Conservation (phyloP, 2,329 filamentous ascomycete genomes). For the Alternaria brassicicola region DNA sequence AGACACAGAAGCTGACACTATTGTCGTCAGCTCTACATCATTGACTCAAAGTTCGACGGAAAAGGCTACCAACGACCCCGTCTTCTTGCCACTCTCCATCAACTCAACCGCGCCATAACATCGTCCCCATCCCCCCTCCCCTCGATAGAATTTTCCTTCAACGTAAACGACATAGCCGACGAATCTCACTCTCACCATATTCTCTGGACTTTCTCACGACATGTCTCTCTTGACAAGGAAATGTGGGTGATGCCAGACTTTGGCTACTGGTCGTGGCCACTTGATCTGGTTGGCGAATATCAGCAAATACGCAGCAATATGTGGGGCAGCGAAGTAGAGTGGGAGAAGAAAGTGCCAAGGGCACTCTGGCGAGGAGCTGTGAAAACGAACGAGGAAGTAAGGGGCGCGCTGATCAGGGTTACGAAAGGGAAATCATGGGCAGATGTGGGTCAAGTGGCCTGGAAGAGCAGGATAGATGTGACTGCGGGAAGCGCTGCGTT, state of each 20-base stretch:
- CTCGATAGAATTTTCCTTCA: slow-evolving; percentile 60
- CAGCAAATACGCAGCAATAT: slow-evolving; percentile 22
- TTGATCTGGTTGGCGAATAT: slow-evolving; percentile 22
- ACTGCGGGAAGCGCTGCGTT: slow-evolving; percentile 8
- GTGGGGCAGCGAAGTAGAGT: slow-evolving; percentile 12
- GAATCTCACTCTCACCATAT: slow-evolving; percentile 15
- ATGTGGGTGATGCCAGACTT: slow-evolving; percentile 35
- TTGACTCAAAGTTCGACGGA: slow-evolving; percentile 30
- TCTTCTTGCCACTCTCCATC: slow-evolving; percentile 57
- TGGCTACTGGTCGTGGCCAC: slow-evolving; percentile 31
- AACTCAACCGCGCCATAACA: slow-evolving; percentile 47
- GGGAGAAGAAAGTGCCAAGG: slow-evolving; percentile 25
- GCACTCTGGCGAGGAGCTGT: slow-evolving; percentile 42
- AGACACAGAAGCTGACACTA: neutral
- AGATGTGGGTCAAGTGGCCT: slow-evolving; percentile 23
- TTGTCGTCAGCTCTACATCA: slow-evolving; percentile 40
- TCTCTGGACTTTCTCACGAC: slow-evolving; percentile 24
- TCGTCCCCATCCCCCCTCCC: slow-evolving; percentile 58
- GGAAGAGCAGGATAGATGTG: slow-evolving; percentile 19
- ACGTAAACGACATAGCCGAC: slow-evolving; percentile 45
- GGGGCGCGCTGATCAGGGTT: slow-evolving; percentile 17
- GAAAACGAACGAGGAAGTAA: slow-evolving; percentile 29
- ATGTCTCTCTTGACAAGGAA: slow-evolving; percentile 14
- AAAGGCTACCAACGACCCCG: slow-evolving; percentile 33
- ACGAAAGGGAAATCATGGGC: slow-evolving; percentile 21